Conservation (phyloP, 2,329 filamentous ascomycete genomes). For the Fusarium subglutinans region DNA sequence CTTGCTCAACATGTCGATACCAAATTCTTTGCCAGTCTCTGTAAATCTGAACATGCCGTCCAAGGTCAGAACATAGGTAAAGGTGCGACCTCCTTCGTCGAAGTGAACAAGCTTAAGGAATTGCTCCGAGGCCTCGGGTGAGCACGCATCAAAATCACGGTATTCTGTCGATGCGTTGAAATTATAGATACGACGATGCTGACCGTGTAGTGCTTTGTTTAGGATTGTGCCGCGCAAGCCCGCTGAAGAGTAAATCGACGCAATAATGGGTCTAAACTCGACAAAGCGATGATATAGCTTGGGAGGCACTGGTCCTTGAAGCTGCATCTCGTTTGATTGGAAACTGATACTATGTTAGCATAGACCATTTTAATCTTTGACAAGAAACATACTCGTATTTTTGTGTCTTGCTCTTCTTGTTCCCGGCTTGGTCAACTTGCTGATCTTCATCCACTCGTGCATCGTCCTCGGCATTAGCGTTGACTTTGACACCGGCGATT, state of each 20-base stretch:
- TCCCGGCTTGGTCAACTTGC: constrained; percentile 37
- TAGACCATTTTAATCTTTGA: not conserved
- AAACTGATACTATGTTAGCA: constrained; percentile 66
- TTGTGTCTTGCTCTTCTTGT: constrained; percentile 64
- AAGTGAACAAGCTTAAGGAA: constrained; percentile 89
- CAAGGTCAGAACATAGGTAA: constrained; percentile 90
- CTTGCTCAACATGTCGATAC: constrained; percentile 91
- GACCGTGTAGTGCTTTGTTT: constrained; percentile 87
- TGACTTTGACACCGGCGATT: constrained; percentile 76
- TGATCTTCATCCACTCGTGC: constrained; percentile 30
- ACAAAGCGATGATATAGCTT: constrained; percentile 91
- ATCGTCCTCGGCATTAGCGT: constrained; percentile 65
- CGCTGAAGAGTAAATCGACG: constrained; percentile 83
- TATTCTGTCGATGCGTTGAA: constrained; percentile 81
- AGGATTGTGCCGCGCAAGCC: constrained; percentile 83
- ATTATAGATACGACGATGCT: constrained; percentile 90
- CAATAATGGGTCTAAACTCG: constrained; percentile 90
- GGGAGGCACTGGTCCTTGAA: constrained; percentile 82
- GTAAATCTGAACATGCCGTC: constrained; percentile 91
- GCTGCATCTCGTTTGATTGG: constrained; percentile 90
- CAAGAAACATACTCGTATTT: constrained; percentile 76
- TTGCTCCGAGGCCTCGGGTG: constrained; percentile 75
- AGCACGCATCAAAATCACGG: constrained; percentile 73
- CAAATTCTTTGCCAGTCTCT: constrained; percentile 94
- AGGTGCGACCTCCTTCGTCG: constrained; percentile 85